Evolutionary conservation across 768 basidiomycete genomes (phyloP).

Genomic region (Hypholoma sublateritium): DNA sequence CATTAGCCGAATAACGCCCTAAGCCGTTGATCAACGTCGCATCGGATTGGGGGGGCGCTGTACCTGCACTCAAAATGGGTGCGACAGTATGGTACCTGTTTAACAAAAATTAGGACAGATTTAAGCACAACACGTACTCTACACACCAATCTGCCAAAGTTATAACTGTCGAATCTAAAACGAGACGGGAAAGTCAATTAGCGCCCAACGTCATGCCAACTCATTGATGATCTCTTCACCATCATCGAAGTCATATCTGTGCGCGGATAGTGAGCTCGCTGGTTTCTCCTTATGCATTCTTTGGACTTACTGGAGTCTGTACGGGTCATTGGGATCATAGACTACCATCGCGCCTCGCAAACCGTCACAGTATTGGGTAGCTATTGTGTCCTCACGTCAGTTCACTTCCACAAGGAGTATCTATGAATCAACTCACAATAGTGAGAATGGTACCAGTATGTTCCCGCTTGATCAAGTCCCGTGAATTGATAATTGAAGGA

Average conservation of each 20-base stretch:
- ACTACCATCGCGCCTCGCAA: constrained; percentile 47
- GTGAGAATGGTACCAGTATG: constrained; percentile 39
- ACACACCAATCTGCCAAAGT: constrained; percentile 11
- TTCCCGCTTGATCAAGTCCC: constrained; percentile 33
- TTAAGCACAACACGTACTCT: not conserved
- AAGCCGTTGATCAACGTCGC: constrained; percentile 48
- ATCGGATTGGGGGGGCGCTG: constrained; percentile 23
- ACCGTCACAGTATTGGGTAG: constrained; percentile 56
- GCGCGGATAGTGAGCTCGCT: too few relatives aligned
- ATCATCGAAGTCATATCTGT: constrained; percentile 39
- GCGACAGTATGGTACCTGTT: constrained; percentile 31
- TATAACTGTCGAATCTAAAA: constrained; percentile 9
- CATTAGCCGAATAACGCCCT: constrained; percentile 40
- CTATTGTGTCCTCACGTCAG: constrained; percentile 10
- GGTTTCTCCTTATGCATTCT: too few relatives aligned
- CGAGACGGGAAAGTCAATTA: constrained; percentile 3
- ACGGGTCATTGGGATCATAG: constrained; percentile 41
- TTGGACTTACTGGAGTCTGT: constrained; percentile 43
- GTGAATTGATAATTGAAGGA: constrained; percentile 40
- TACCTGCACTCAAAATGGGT: constrained; percentile 20
- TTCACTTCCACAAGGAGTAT: constrained; percentile 15
- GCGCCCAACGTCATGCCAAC: not conserved
- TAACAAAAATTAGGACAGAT: not conserved
- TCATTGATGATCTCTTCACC: constrained; percentile 35
- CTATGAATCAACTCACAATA: constrained; percentile 18